Base-by-base conservation (phyloP, 2,329 filamentous ascomycete species). In the Penicillium sp. region DNA sequence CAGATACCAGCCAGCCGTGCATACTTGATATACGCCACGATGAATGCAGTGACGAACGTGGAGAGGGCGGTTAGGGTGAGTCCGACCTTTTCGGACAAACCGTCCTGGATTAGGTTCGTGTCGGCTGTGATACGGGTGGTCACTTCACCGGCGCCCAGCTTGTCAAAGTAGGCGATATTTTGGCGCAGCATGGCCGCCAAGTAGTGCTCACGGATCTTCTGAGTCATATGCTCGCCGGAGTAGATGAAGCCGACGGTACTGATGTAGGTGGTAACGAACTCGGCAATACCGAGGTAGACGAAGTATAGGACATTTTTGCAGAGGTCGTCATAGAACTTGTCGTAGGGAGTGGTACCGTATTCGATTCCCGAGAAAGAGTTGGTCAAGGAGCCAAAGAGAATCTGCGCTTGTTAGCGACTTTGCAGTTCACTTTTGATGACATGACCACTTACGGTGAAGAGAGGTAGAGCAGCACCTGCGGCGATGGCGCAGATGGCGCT, bases 1-100 rank as follows among this genome's bases (percentile, higher is more conserved):
- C 95, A 79, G 59, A 98, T 96, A 44, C 96, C 74, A 0, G 93
- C 93, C 56, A 97, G 76, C 70, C 93, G 95, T 88, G 92, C 96
- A 70, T 87, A 95, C 63, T 88, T 88, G 70, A 92, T 72, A 67
- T 95, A 97, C 2, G 87, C 89, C 57, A 98, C 92, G 48, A 96
- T 76, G 58, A 95, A 95, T 13, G 90, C 89, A 0, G 91, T 84
- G 47, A 95, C 73, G 64, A 97, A 97, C 7, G 89, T 91, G 1
- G 90, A 83, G 3, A 90, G 43, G 10, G 88, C 88, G 12, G 84
- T 82, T 48, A 95, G 67, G 0, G 88, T 90, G 55, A 95, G 73
- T 12, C 83, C 84, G 39, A 95, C 81, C 74, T 95, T 95, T 69
- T 95, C 89, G 0, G 89, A 95, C 40, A 98, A 89, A 49, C 90